A percentile compares a stretch with the other conserved stretches of the same genome.
Conservation (phyloP, 257 asterid species). For the Solanum piurae region DNA sequence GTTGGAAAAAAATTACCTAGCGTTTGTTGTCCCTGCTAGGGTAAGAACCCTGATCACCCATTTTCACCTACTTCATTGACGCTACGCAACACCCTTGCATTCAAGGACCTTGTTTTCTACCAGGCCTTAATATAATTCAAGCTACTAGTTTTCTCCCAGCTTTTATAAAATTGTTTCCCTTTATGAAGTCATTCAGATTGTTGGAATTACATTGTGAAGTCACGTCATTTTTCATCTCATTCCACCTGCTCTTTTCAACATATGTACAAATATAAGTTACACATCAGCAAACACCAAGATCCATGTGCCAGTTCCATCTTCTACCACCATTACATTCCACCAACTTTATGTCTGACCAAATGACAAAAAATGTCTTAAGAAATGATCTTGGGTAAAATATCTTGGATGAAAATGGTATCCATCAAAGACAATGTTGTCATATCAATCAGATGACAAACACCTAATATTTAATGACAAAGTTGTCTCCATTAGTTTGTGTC, state of each 20-base stretch:
- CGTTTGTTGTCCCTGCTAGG: not conserved
- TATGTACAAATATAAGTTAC: not conserved
- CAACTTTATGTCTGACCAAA: not conserved
- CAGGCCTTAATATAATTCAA: not conserved
- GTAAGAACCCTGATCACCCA: not conserved
- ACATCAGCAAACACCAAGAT: not conserved
- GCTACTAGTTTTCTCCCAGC: not conserved
- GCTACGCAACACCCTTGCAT: not conserved
- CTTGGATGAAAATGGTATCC: not conserved
- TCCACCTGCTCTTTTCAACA: not conserved
- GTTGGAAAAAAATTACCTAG: not conserved
- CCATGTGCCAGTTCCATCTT: not conserved
- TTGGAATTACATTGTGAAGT: not conserved
- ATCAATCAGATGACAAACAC: not conserved
- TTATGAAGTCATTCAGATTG: not conserved
- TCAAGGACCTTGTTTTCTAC: not conserved
- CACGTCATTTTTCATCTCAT: not conserved
- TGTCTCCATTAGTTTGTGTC: not conserved
- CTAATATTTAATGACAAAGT: not conserved
- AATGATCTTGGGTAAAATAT: not conserved
- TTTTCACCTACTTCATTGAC: not conserved
- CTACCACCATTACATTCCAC: not conserved
- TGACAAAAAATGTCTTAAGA: not conserved
- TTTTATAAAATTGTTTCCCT: not conserved
- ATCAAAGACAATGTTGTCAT: not conserved